Conservation (phyloP, 768 basidiomycete genomes). For the Xerocomus potaroensis region DNA sequence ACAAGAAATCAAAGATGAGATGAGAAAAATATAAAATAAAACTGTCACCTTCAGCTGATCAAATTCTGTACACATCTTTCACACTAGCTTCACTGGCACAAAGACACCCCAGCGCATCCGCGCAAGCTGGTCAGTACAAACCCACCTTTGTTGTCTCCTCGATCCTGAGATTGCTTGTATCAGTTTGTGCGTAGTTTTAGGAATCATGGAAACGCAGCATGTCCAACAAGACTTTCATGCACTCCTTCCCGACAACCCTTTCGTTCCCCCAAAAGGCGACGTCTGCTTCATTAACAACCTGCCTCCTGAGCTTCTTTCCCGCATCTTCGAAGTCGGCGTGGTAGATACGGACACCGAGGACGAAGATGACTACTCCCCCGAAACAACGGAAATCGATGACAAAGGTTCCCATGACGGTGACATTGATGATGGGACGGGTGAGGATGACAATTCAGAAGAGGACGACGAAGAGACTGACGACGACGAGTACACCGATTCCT, state of each 20-base stretch:
- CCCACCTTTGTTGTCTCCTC: neutral
- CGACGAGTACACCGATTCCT: constrained; percentile 2
- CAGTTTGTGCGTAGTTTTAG: constrained; percentile 5
- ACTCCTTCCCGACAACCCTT: constrained; percentile 44
- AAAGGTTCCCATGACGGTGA: constrained; percentile 12
- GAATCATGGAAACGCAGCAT: constrained; percentile 1
- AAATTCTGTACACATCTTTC: neutral
- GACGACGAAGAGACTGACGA: no score
- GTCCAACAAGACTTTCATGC: constrained; percentile 6
- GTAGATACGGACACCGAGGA: constrained; percentile 33
- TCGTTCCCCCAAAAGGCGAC: constrained; percentile 38
- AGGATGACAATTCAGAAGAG: constrained; percentile 5
- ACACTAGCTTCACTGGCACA: neutral
- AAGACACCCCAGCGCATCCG: neutral
- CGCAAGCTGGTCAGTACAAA: neutral
- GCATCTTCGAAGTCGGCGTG: constrained; percentile 50
- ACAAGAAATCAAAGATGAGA: neutral
- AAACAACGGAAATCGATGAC: constrained; percentile 30
- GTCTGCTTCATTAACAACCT: constrained; percentile 48
- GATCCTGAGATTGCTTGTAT: no score
- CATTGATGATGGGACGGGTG: neutral
- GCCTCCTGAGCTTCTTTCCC: constrained; percentile 53
- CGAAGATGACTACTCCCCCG: constrained; percentile 39
- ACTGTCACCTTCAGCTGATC: neutral
- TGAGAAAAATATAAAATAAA: neutral